Evolutionary conservation across 129 eudicot genomes (phyloP), one percentile per base, ranked within the genome.

Genomic region (Chrysanthemum makinoi): DNA sequence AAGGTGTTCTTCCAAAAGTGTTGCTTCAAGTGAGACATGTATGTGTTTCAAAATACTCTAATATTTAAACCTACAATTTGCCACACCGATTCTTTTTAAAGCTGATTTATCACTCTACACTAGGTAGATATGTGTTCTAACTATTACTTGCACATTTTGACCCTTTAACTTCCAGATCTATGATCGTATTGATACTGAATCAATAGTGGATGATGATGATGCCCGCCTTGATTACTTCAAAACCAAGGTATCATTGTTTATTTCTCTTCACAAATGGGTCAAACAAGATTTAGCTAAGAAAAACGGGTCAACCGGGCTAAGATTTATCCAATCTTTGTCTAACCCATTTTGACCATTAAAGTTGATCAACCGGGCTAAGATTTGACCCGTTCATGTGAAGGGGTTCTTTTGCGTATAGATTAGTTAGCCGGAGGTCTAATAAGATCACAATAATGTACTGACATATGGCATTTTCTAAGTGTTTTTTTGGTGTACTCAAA

Each of bases 1-100:
- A 86, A 83, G 97, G 99, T 54, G 94, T 95, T 56, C 95, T 95
- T 70, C 91, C 97, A 46, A 90, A 95, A 83, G 85, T 95, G 54
- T 48, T 90, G 71, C 83, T 83, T 74, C 90, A 81, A 81, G 92
- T 82, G 77, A 77, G 87, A 3, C 98, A 93, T 96, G 98, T 89
- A 64, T 68, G 85, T 81, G 39, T 60, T 52, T 69, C 4, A 0
- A 53, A 63, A 53, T 39, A 12, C 46, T 53, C 24, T 65, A 58
- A 60, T 39, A 47, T n/a, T 63, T 39, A 39, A 26, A 61, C 28
- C 14, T 72, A 28, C 66, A 10, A 65, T 10, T 22, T 60, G 6
- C 33, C 60, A 43, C 39, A 18, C 18, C 35, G 7, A 55, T 30
- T 64, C 6, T 14, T 64, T 39, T 52, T 64, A 65, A 50, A 14